Percentiles rank a stretch among this genome's conserved stretches.
phyloP scores from a whole-genome alignment of 208 protist species.

The Leishmania turanica region DNA sequence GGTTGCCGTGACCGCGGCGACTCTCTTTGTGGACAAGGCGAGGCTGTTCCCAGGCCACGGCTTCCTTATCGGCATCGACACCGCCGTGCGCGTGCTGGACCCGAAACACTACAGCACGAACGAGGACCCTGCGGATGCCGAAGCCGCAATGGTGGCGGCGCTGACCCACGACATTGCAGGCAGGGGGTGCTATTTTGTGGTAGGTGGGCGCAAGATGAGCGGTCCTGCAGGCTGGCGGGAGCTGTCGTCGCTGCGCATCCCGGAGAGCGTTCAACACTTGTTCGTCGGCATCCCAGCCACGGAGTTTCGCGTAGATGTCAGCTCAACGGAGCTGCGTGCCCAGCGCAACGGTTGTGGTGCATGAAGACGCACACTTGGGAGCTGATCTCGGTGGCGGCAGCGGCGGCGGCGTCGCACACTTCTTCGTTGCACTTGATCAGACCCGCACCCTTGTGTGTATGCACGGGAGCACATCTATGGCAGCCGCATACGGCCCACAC shows the following conservation, averaged over 20 bases:
- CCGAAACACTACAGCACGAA: conserved; percentile 61
- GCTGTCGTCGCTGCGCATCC: conserved; percentile 39
- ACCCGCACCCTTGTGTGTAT: not conserved
- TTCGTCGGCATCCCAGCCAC: conserved; percentile 50
- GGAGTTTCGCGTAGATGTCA: conserved; percentile 74
- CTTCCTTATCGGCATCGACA: conserved; percentile 81
- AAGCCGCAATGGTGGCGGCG: conserved; percentile 34
- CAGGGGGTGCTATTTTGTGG: conserved; percentile 49
- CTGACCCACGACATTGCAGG: conserved; percentile 31
- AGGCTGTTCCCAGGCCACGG: conserved; percentile 62
- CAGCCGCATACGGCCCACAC: not conserved
- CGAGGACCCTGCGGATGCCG: conserved; percentile 21
- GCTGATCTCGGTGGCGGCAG: not conserved
- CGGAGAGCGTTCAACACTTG: conserved; percentile 40
- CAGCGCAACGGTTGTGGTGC: not conserved
- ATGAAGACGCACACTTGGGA: not conserved
- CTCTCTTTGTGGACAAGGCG: conserved; percentile 72
- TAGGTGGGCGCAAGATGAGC: conserved; percentile 35
- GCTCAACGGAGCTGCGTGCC: conserved; percentile 68
- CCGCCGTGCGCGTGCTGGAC: conserved; percentile 65
- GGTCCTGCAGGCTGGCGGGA: conserved; percentile 44
- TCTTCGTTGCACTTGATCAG: not conserved
- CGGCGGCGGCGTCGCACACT: not conserved
- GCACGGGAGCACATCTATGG: not conserved
- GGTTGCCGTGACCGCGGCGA: conserved; percentile 59